Base-by-base conservation (phyloP, 805 yeast species). In the Starmerella floris region DNA sequence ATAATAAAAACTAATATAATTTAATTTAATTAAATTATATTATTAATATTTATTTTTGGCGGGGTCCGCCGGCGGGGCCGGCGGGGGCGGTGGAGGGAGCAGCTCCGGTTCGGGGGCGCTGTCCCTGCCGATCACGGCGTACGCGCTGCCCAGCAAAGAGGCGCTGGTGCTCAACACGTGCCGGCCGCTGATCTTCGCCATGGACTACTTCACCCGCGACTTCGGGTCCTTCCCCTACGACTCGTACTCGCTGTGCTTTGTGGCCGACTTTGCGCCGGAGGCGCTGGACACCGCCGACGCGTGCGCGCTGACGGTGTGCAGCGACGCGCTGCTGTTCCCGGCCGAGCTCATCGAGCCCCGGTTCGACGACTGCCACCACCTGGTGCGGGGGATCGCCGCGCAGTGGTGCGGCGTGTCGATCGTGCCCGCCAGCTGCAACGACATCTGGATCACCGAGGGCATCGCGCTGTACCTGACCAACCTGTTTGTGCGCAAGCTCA, bases 341-440 rank as follows among this genome's bases (percentile, higher is more conserved):
- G 69, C 88, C 0, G 73, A 74, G 27, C 63, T 76, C 10, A 76
- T 91, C 26, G 98, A 91, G 50, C 88, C 93, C 1, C 67, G 83
- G 42, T 77, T 80, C 51, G 55, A 72, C 0, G 70, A 75, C 2
- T 82, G 95, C 0, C 84, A 82, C 46, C 57, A 65, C 0, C 59
- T 91, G 3, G 69, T 88, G 0, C 72, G 75, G 43, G 77, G 83
- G 0, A 60, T 91, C 19, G 80, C 97, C 0, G 72, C 75, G 4
- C 98, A 91, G 59, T 91, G 96, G 94, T 74, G 93, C 0, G 95
- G 96, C 16, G 78, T 91, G 28, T 83, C 83, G 57, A 83, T 91
- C 17, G 78, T 84, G 2, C 95, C 97, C 0, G 71, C 70, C 41
- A 70, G 77, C 1, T 72, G 77, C 57, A 75, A 81, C 51, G 95